A percentile compares a stretch with the other conserved stretches of the same genome.
Conservation (phyloP, 2,329 filamentous ascomycete genomes). For the Cryphonectria nitschkei region DNA sequence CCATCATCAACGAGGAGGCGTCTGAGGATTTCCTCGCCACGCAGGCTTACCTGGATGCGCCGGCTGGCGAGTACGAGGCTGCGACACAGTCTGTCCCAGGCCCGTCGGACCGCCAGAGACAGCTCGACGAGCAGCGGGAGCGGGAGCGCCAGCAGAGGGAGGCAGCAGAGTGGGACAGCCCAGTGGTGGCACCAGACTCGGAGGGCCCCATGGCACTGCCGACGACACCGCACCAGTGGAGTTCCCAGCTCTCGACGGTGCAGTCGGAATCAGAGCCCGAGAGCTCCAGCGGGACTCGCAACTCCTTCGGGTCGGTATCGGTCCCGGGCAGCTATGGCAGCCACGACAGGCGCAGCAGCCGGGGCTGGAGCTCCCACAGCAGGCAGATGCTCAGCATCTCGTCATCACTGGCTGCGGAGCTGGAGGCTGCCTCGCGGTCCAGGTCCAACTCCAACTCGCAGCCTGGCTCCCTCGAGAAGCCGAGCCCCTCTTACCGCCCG, state of each 20-base stretch:
- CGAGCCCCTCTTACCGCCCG: constrained; percentile 46
- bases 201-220: constrained; percentile 47
- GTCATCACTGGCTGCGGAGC: constrained; percentile 52
- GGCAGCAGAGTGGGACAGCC: constrained; percentile 26
- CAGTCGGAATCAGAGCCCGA: constrained; percentile 63
- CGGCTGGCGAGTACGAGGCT: constrained; percentile 31
- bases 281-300: constrained; percentile 51
- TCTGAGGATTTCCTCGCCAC: constrained; percentile 43
- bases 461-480: constrained; percentile 54
- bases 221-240: constrained; percentile 61
- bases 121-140: constrained; percentile 28
- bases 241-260: constrained; percentile 66
- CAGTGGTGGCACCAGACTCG: constrained; percentile 34
- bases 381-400: constrained; percentile 62
- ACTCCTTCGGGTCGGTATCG: constrained; percentile 45
- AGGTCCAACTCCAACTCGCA: constrained; percentile 46
- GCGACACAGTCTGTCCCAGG: constrained; percentile 28
- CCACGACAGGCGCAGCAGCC: constrained; percentile 51
- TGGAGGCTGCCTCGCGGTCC: constrained; percentile 45
- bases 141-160: constrained; percentile 24
- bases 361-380: constrained; percentile 52
- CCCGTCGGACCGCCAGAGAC: constrained; percentile 28
- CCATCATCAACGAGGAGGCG: constrained; percentile 55
- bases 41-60: constrained; percentile 45
- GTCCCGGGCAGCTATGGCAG: constrained; percentile 28